Conservation (phyloP, 352 stramenopile species). For the Pythium aristosporum region DNA sequence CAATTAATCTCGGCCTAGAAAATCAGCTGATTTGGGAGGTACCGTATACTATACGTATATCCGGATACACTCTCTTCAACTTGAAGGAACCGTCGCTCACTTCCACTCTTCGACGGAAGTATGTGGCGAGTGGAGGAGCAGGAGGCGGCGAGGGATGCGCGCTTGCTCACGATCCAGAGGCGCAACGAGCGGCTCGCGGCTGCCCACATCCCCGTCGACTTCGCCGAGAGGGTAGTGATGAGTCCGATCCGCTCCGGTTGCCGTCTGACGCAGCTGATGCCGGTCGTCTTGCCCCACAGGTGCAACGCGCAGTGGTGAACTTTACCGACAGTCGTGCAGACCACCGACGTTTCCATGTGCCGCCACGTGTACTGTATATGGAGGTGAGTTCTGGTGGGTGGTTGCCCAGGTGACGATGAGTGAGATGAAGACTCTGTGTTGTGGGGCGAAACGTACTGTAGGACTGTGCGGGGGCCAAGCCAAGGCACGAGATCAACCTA, state of each 20-base stretch:
- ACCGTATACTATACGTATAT: constrained; percentile 7
- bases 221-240: constrained; percentile 23
- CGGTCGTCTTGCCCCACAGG: background rate
- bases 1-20: background rate
- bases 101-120: background rate
- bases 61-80: constrained; percentile 18
- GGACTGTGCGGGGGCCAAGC: background rate
- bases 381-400: constrained; percentile 4
- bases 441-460: background rate
- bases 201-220: constrained; percentile 19
- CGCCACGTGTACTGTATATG: constrained; percentile 25
- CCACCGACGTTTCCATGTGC: constrained; percentile 2
- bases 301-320: constrained; percentile 1
- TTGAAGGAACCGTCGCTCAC: background rate
- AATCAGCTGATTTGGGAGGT: background rate
- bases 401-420: background rate
- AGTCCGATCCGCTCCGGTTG: background rate
- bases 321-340: constrained; percentile 5
- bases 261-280: background rate
- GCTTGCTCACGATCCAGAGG: constrained; percentile 8
- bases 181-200: constrained; percentile 18
- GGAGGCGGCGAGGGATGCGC: constrained; percentile 16
- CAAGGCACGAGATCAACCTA: constrained; percentile 13
- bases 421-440: background rate
- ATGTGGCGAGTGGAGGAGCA: constrained; percentile 29